Base-by-base conservation (phyloP, 331 rosid genomes). In the Erythrophleum ivorense region DNA sequence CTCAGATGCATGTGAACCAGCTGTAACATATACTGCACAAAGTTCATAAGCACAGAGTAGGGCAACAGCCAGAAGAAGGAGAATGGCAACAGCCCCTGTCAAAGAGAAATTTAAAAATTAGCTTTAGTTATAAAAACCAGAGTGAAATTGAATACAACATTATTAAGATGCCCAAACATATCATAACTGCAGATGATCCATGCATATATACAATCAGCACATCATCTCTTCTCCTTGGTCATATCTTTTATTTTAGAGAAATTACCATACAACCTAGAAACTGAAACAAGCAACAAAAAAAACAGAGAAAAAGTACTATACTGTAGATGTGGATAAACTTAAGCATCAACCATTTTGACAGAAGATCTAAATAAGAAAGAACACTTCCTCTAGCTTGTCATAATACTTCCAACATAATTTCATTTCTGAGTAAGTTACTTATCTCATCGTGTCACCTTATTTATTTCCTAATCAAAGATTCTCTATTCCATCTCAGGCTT, bases 11-110 rank as follows among this genome's bases (percentile, higher is more conserved):
- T 88, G 93, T 75, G 98, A 90, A 66, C 99, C 97, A 71, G 99
- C 92, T 59, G 97, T 94, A 88, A 96, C 99, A 85, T 94, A 96
- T 75, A 96, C 99, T 38, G 99, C 99, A 89, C 98, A 94, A 86
- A 96, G 95, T 84, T 96, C 98, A 34, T 96, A 96, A 29, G 97
- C 92, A 87, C 99, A 96, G 55, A 96, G 97, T 52, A 96, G 92
- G 57, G 97, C 91, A 88, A 96, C 99, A 34, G 99, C 98, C 80
- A 96, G 94, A 84, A 96, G 97, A 77, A 96, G 98, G 77, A 96
- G 91, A 84, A 92, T 82, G 48, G 99, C 99, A 78, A 96, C 99
- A 77, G 97, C 98, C 82, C 97, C 99, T 96, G 95, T 43, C 63
- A 48, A 81, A 80, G 75, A 77, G 79, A 84, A 81, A 46, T 62